Conservation (phyloP, 176 grass and related monocot genomes). For the Puya raimondii region DNA sequence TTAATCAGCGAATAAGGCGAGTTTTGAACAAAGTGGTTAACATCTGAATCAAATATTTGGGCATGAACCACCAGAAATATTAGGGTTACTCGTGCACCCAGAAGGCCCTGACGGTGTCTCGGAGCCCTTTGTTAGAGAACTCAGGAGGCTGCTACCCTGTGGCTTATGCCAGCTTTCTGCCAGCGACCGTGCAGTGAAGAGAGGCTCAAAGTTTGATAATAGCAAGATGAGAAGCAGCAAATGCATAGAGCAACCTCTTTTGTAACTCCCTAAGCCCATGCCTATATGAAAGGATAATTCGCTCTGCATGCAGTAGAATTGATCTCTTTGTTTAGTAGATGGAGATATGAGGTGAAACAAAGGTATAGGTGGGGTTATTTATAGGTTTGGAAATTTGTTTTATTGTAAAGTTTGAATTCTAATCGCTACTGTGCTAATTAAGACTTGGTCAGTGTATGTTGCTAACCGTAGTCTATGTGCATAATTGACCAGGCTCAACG, state of each 20-base stretch:
- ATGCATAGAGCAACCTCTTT: background rate
- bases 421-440: too few relatives aligned
- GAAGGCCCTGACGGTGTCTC: background rate
- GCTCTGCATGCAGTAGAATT: background rate
- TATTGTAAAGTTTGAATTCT: too few relatives aligned
- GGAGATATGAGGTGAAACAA: too few relatives aligned
- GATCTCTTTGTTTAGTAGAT: background rate
- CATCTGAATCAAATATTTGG: too few relatives aligned
- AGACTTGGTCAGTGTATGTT: too few relatives aligned
- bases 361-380: too few relatives aligned
- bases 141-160: background rate
- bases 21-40: background rate
- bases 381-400: too few relatives aligned
- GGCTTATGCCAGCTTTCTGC: background rate
- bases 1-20: too few relatives aligned
- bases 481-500: too few relatives aligned
- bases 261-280: background rate
- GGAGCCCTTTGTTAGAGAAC: background rate
- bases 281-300: background rate
- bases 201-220: background rate
- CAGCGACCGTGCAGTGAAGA: background rate
- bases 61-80: background rate
- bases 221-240: background rate
- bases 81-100: background rate
- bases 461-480: too few relatives aligned